Base-by-base conservation (phyloP, 2,329 filamentous ascomycete species). In the Aspergillus fumigatus region DNA sequence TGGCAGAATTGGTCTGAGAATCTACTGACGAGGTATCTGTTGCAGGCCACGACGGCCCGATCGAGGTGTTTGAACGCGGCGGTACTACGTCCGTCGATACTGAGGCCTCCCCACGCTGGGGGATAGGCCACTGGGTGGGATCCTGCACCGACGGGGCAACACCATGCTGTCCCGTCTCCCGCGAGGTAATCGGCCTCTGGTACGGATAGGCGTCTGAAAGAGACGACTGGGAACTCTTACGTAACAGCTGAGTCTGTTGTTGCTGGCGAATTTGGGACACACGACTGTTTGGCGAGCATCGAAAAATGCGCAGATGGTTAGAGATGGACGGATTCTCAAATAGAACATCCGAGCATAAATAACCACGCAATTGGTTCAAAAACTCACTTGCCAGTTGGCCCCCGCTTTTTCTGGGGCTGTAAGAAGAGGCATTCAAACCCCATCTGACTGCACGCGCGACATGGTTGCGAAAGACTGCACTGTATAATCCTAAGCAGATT, bases 401-500 rank as follows among this genome's bases (percentile, higher is more conserved):
- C 75, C 48, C 75, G 68, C 55, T 76, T 76, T 59, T 76, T 77
- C 56, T 75, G 73, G 6, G 73, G 73, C 48, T 72, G 68, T 41
- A 76, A 69, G 56, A 74, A 77, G 6, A 74, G 76, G 59, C 75
- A 77, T 11, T 71, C 67, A 55, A 75, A 71, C 11, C 71, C 71
- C 64, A 72, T 73, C 3, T 66, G 66, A n/a, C 69, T 60, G 57
- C 75, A 77, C 35, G 68, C 68, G 50, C 67, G 68, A 53, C 74
- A 76, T 35, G 74, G 74, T 40, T 70, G 68, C 14, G 69, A 70
- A 54, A 77, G 66, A 56, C 74, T 75, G 53, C 75, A 77, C 64
- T 75, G 61, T 58, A 48, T 23, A 47, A 25, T 32, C 25, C 29
- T 38, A 49, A 38, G 19, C 29, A 27, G 40, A 52, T 53, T 53